phyloP scores from a whole-genome alignment of 345 rosid genomes.

The Boechera stricta region DNA sequence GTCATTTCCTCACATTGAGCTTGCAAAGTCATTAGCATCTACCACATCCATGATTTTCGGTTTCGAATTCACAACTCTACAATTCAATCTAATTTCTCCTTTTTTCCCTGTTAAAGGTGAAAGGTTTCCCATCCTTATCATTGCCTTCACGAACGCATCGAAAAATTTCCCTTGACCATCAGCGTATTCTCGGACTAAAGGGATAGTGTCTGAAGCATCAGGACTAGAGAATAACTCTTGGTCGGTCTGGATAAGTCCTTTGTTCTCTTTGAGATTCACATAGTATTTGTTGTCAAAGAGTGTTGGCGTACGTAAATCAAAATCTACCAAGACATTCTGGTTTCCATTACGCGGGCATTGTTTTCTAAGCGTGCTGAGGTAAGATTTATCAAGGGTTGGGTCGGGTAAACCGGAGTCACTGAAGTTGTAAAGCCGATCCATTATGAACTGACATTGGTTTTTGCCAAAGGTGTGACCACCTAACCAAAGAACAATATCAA shows the following conservation, averaged over 20 bases:
- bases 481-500: conserved; percentile 2
- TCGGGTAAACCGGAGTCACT: conserved; percentile 48
- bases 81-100: conserved; percentile 65
- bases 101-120: conserved; percentile 55
- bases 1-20: conserved; percentile 34
- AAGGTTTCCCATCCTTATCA: conserved; percentile 74
- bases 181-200: conserved; percentile 52
- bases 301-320: conserved; percentile 61
- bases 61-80: conserved; percentile 48
- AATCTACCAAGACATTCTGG: conserved; percentile 46
- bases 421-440: conserved; percentile 65
- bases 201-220: conserved; percentile 53
- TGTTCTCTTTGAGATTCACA: conserved; percentile 55
- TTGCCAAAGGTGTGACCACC: conserved; percentile 69
- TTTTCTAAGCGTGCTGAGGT: conserved; percentile 49
- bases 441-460: conserved; percentile 60
- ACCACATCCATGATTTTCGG: conserved; percentile 31
- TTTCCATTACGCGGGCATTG: conserved; percentile 61
- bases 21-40: conserved; percentile 22
- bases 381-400: conserved; percentile 50
- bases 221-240: conserved; percentile 60
- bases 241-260: conserved; percentile 62
- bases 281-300: conserved; percentile 68
- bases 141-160: conserved; percentile 56
- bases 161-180: conserved; percentile 47